These are phyloP conservation scores for Amylocarpus encephaloides DNA, from an alignment of 2,329 filamentous ascomycete genomes.

Conservation along the genomic window DNA sequence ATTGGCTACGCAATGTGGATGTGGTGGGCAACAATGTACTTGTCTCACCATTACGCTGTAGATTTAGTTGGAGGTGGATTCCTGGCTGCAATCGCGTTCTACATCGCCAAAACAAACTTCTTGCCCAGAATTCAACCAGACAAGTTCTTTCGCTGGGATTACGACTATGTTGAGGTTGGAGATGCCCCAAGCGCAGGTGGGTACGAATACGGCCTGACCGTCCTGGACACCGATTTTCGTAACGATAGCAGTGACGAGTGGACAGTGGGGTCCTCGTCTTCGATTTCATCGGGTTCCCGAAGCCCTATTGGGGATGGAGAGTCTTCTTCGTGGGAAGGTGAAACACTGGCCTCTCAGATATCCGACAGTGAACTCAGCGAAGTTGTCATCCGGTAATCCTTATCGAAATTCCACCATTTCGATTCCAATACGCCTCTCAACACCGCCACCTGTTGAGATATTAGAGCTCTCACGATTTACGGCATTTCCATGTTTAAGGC, in stretches of 20 bases:
- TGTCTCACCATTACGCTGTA: slow-evolving; percentile 94
- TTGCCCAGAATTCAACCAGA: slow-evolving; percentile 75
- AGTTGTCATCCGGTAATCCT: slow-evolving; percentile 24
- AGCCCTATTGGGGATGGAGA: slow-evolving; percentile 48
- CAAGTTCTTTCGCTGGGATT: slow-evolving; percentile 89
- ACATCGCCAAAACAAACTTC: slow-evolving; percentile 72
- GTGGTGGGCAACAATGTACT: slow-evolving; percentile 98
- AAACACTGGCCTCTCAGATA: slow-evolving; percentile 39
- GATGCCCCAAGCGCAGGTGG: slow-evolving; percentile 51
- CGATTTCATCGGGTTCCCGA: slow-evolving; percentile 30
- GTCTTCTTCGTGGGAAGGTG: slow-evolving; percentile 48
- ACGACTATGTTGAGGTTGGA: slow-evolving; percentile 86
- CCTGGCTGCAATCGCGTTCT: slow-evolving; percentile 72
- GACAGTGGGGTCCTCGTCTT: slow-evolving; percentile 78
- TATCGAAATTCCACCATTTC: slow-evolving; percentile 1
- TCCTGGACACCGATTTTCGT: slow-evolving; percentile 24
- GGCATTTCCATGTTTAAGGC: slow-evolving; percentile 29
- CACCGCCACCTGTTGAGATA: slow-evolving; percentile 19
- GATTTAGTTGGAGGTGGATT: slow-evolving; percentile 84
- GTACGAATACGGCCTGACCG: slow-evolving; percentile 43
- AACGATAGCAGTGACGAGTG: slow-evolving; percentile 71
- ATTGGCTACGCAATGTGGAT: slow-evolving; percentile 84
- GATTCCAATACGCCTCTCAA: slow-evolving; percentile 9
- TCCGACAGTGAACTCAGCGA: slow-evolving; percentile 31
- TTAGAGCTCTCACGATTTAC: slow-evolving; percentile 26